Base-by-base conservation (phyloP, 2,329 filamentous ascomycete species). In the Hypocrella siamensis region DNA sequence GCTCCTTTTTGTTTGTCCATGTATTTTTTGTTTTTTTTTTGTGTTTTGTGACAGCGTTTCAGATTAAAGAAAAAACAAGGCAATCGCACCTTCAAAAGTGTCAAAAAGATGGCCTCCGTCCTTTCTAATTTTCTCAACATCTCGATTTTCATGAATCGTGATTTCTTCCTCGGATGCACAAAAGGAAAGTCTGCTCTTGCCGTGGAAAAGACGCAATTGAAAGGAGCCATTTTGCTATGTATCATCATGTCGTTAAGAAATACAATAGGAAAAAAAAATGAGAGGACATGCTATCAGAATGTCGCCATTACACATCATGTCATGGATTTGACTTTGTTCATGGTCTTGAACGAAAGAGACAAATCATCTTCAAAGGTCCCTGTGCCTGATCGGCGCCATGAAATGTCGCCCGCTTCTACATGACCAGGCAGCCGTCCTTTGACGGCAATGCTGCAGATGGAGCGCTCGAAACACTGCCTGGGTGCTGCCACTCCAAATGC, bases 401-500 rank as follows among this genome's bases (percentile, higher is more conserved):
- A n/a, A n/a, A n/a, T n/a, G n/a, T n/a, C n/a, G n/a, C n/a, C 14
- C 3, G 8, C 15, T 18, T 28, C 32, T 37, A 67, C 63, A 68
- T 67, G 28, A 67, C 40, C 28, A 35, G 40, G 40, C 68, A 73
- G 21, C 46, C 63, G 17, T 51, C 47, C 25, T 49, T 42, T 27
- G 47, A 41, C 3, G 53, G 48, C 22, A 56, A 30, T 19, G 49
- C 38, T 9, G 46, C 35, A 9, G 46, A 48, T 26, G 52, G 49
- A 35, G 60, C 41, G 3, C 44, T 42, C 6, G 16, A 3, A 33
- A 57, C 48, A 8, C 56, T 43, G 2, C 56, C 51, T 6, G 57
- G 58, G 39, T 74, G 70, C 38, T 61, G 55, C 70, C 70, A 74
- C 40, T 65, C 64, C 18, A 75, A 53, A 40, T 75, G 70, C 36